Percentiles rank a stretch among this genome's conserved stretches.
Conservation (phyloP, 75 land plant species). For the Pinus albicaulis region DNA sequence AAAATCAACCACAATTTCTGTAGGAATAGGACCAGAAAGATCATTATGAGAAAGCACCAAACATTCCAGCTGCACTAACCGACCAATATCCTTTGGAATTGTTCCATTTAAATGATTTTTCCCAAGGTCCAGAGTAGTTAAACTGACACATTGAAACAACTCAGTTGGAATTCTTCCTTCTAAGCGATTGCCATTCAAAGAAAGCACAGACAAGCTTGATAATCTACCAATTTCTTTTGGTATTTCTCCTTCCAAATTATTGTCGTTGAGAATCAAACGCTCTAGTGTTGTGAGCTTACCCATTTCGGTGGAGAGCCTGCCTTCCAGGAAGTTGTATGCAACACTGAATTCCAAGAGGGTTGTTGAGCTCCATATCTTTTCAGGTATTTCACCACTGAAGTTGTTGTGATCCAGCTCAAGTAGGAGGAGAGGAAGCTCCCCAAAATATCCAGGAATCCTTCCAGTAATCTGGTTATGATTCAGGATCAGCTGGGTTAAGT, state of each 20-base stretch:
- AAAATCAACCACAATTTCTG: conserved; percentile 11
- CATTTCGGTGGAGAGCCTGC: conserved; percentile 16
- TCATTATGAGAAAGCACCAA: conserved; percentile 20
- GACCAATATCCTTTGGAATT: conserved; percentile 25
- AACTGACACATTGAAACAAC: neutral
- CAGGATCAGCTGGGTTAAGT: conserved; percentile 15
- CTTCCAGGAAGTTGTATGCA: conserved; percentile 14
- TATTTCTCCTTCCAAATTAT: conserved; percentile 12
- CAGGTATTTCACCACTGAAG: conserved; percentile 34
- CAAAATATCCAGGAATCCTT: conserved; percentile 23
- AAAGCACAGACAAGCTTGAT: neutral
- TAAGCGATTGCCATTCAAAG: conserved; percentile 12
- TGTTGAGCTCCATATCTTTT: conserved; percentile 21
- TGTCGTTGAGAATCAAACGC: conserved; percentile 6
- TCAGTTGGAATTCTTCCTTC: conserved; percentile 10
- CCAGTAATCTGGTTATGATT: conserved; percentile 20
- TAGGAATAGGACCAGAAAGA: conserved; percentile 23
- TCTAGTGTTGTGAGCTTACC: conserved; percentile 15
- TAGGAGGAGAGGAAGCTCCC: conserved; percentile 14
- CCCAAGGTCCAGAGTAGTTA: conserved; percentile 10
- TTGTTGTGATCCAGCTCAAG: conserved; percentile 20
- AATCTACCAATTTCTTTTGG: conserved; percentile 18
- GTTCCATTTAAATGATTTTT: conserved; percentile 22
- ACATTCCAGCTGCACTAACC: conserved; percentile 11
- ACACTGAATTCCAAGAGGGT: conserved; percentile 19